Conservation (phyloP, 441 rosid species). For the Populus hybrid region DNA sequence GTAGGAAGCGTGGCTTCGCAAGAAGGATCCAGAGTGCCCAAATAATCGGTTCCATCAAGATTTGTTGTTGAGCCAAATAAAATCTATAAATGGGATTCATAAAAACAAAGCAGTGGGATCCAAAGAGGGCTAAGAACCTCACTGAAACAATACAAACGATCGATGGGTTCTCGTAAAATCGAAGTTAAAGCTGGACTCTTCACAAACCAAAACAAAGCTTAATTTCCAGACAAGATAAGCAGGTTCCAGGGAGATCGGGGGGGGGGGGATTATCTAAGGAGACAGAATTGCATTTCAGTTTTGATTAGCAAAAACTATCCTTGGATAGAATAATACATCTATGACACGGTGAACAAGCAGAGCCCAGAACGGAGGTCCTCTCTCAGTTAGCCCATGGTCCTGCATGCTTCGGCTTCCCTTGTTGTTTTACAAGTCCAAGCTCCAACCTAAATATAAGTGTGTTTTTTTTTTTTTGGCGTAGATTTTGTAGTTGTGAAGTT, state of each 20-base stretch:
- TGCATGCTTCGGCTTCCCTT: not conserved
- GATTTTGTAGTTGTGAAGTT: too few relatives aligned
- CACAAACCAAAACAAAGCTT: not conserved
- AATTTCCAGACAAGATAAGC: not conserved
- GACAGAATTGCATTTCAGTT: not conserved
- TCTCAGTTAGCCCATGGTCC: not conserved
- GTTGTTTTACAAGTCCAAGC: not conserved
- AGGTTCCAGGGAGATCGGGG: not conserved
- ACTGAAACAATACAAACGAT: not conserved
- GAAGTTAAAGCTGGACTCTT: constrained; percentile 1
- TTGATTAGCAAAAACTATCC: not conserved
- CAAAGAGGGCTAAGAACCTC: not conserved
- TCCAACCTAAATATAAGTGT: not conserved
- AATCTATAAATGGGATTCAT: not conserved
- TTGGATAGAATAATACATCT: not conserved
- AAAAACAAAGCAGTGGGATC: not conserved
- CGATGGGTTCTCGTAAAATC: not conserved
- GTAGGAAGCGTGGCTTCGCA: not conserved
- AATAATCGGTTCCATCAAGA: not conserved
- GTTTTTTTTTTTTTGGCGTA: too few relatives aligned
- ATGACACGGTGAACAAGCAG: not conserved
- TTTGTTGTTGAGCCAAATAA: not conserved
- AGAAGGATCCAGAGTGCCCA: not conserved
- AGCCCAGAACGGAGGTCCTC: not conserved
- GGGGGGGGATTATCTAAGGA: not conserved